These are phyloP conservation scores for Solanum ahanhuiri DNA, from an alignment of 257 asterid species.

Conservation along the genomic window DNA sequence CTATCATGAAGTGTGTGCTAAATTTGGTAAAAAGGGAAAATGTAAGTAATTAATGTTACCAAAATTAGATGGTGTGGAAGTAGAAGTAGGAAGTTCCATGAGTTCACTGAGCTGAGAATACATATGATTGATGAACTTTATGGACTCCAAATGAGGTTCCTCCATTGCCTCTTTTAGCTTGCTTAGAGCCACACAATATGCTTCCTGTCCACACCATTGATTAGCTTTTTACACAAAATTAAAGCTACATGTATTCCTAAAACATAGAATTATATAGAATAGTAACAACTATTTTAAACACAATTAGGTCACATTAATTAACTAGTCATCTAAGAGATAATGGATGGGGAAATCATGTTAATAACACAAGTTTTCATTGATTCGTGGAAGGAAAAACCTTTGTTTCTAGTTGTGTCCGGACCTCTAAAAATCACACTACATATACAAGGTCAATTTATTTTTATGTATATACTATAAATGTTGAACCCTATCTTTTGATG, in stretches of 20 bases:
- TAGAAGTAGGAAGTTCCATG: conserved; percentile 8
- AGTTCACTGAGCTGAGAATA: conserved; percentile 43
- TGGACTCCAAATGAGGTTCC: conserved; percentile 43
- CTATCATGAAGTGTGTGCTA: neutral
- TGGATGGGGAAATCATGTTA: neutral
- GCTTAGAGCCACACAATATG: conserved; percentile 30
- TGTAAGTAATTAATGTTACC: neutral
- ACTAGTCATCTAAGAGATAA: neutral
- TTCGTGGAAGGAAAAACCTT: neutral
- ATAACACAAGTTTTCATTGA: neutral
- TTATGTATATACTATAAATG: neutral
- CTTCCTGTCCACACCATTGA: conserved; percentile 19
- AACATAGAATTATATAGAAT: neutral
- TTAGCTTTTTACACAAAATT: neutral
- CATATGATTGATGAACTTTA: conserved; percentile 41
- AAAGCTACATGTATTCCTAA: neutral
- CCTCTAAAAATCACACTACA: neutral
- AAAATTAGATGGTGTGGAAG: neutral
- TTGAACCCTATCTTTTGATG: neutral
- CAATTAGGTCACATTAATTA: neutral
- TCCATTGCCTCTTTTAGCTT: conserved; percentile 39
- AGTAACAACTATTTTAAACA: neutral
- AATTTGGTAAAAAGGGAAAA: neutral
- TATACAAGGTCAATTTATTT: neutral
- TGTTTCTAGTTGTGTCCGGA: neutral